Conservation (phyloP, 805 yeast species). For the Kazachstania taianensis region DNA sequence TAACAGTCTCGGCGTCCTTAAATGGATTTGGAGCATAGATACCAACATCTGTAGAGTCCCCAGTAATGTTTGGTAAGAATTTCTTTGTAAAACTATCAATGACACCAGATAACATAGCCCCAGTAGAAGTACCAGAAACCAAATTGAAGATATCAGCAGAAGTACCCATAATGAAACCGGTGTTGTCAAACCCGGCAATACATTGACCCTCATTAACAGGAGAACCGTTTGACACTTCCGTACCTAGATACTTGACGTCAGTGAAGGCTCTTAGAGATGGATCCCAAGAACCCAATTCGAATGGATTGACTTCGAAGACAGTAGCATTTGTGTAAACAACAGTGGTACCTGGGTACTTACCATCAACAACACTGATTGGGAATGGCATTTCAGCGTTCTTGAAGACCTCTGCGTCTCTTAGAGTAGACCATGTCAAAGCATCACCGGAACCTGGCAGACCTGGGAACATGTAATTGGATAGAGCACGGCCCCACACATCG, state of each 20-base stretch:
- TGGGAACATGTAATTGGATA: slow-evolving; percentile 65
- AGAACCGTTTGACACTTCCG: slow-evolving; percentile 49
- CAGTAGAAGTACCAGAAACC: slow-evolving; percentile 39
- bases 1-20: slow-evolving; percentile 31
- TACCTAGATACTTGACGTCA: slow-evolving; percentile 60
- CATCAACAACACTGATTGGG: slow-evolving; percentile 58
- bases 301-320: slow-evolving; percentile 52
- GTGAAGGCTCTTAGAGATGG: slow-evolving; percentile 57
- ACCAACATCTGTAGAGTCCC: slow-evolving; percentile 54
- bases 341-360: slow-evolving; percentile 49
- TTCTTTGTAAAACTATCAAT: slow-evolving; percentile 28
- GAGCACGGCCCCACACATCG: slow-evolving; percentile 71
- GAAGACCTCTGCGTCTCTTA: slow-evolving; percentile 53
- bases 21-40: slow-evolving; percentile 66
- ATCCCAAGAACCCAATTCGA: slow-evolving; percentile 83
- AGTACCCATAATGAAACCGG: slow-evolving; percentile 73
- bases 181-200: slow-evolving; percentile 63
- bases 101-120: slow-evolving; percentile 14
- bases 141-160: slow-evolving; percentile 74
- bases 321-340: slow-evolving; percentile 61
- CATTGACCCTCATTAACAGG: slow-evolving; percentile 41
- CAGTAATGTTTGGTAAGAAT: slow-evolving; percentile 38
- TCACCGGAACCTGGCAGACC: slow-evolving; percentile 51
- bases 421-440: slow-evolving; percentile 46
- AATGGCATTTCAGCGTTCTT: slow-evolving; percentile 56